These are phyloP conservation scores for Cyclotella sp. DNA, from an alignment of 108 stramenopile species.

Conservation along the genomic window DNA sequence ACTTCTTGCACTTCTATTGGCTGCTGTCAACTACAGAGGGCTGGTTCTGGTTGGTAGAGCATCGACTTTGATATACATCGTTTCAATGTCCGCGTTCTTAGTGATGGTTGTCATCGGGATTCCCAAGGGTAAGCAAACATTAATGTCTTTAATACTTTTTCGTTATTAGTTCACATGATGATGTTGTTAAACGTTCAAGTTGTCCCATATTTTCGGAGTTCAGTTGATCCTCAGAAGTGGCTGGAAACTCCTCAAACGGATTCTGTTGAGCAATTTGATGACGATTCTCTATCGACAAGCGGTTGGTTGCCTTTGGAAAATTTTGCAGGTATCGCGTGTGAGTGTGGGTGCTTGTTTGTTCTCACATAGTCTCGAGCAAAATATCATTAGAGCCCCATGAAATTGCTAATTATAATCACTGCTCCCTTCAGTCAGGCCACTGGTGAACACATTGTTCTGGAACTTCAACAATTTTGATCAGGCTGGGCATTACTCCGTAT, in stretches of 20 bases:
- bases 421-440: slow-evolving; percentile 33
- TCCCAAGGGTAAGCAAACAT: slow-evolving; percentile 29
- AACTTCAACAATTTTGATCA: slow-evolving; percentile 71
- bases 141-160: not conserved
- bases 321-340: slow-evolving; percentile 55
- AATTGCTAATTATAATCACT: not conserved
- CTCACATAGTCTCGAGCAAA: not conserved
- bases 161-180: not conserved
- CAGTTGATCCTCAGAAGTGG: slow-evolving; percentile 63
- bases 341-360: slow-evolving; percentile 13
- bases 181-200: not conserved
- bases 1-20: slow-evolving; percentile 20
- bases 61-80: slow-evolving; percentile 49
- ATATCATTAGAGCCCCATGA: not conserved
- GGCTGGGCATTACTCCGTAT: slow-evolving; percentile 65
- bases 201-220: not conserved
- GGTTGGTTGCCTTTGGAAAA: slow-evolving; percentile 42
- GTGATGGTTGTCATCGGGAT: slow-evolving; percentile 62
- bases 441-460: slow-evolving; percentile 81
- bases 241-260: slow-evolving; percentile 48
- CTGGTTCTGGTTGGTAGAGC: slow-evolving; percentile 62
- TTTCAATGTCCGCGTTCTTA: slow-evolving; percentile 71
- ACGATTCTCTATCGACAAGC: slow-evolving; percentile 24
- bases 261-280: slow-evolving; percentile 29
- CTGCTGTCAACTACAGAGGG: slow-evolving; percentile 62